phyloP scores from a whole-genome alignment of 2,329 filamentous ascomycete species.

The Aureobasidium melanogenum region DNA sequence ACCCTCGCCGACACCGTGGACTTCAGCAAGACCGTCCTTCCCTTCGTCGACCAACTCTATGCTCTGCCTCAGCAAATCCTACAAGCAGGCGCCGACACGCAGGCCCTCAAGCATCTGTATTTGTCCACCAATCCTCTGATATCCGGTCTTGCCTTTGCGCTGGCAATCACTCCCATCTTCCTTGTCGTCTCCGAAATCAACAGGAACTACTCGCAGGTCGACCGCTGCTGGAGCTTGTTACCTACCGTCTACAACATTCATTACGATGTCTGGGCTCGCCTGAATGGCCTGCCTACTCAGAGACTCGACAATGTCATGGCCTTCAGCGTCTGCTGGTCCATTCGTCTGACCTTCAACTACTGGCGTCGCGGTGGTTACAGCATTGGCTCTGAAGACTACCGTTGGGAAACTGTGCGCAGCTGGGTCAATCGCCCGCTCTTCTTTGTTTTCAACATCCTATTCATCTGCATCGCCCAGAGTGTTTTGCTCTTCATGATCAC shows the following conservation, averaged over 20 bases:
- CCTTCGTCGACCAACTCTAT: constrained; percentile 61
- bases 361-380: constrained; percentile 89
- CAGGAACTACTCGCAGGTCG: constrained; percentile 93
- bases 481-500: constrained; percentile 68
- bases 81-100: constrained; percentile 50
- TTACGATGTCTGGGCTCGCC: constrained; percentile 71
- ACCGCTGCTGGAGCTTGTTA: constrained; percentile 83
- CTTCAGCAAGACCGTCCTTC: constrained; percentile 64
- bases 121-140: constrained; percentile 78
- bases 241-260: constrained; percentile 82
- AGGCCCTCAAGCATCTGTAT: constrained; percentile 63
- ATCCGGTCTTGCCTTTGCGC: constrained; percentile 60
- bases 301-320: constrained; percentile 64
- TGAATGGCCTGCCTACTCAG: constrained; percentile 60
- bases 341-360: constrained; percentile 88
- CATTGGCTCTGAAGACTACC: constrained; percentile 86
- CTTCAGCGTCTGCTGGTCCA: constrained; percentile 61
- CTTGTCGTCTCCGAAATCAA: constrained; percentile 75
- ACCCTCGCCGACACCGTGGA: constrained; percentile 67
- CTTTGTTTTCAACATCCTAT: constrained; percentile 78
- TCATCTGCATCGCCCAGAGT: constrained; percentile 73
- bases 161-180: constrained; percentile 63
- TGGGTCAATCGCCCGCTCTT: constrained; percentile 57
- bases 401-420: constrained; percentile 71
- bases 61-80: constrained; percentile 37